Base-by-base conservation (phyloP, 2,329 filamentous ascomycete species). In the Aspergillus thermomutatus region DNA sequence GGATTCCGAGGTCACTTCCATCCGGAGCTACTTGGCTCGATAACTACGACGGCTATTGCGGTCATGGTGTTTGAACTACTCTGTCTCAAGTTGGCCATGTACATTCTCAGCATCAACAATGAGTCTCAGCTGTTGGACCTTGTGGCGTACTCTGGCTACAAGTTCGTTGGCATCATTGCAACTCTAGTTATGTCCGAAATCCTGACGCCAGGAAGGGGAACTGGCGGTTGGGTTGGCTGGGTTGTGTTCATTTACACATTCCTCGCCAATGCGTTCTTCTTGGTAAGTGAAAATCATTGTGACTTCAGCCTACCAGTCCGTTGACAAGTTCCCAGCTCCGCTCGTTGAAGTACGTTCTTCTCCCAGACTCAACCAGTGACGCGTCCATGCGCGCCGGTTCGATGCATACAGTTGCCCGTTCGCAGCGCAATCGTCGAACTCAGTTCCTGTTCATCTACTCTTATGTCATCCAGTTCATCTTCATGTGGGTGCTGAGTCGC, bases 61-160 rank as follows among this genome's bases (percentile, higher is more conserved):
- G 89, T 97, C 45, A 89, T 97, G 17, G 75, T 91, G 23, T 82
- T 96, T 53, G 94, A 99, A 77, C 93, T 99, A 50, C 71, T 94
- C n/a, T 86, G 90, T 40, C 79, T 99, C 63, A 96, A 96, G 77
- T 80, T 96, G 26, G 94, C 93, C 52, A 95, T 91, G 74, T 99
- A 97, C 71, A 86, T 99, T 54, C 78, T 99, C 51, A 92, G 86
- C 77, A 97, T 99, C 75, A 95, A 87, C 66, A 96, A 94, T 72
- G 91, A 96, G 64, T 94, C 90, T 17, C 94, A 97, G 72, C 84
- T 97, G 52, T 84, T 97, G 57, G 94, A 99, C 68, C 78, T 99
- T 51, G 88, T 99, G 53, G 95, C 95, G 4, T 99, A 99, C 77
- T 93, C 90, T 2, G 95, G 95, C 21, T 99, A 99, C 79, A 99